Evolutionary conservation across 2,329 filamentous ascomycete genomes (phyloP), one percentile per base, ranked within the genome.

Genomic region (Sarocladiaceae sp.): DNA sequence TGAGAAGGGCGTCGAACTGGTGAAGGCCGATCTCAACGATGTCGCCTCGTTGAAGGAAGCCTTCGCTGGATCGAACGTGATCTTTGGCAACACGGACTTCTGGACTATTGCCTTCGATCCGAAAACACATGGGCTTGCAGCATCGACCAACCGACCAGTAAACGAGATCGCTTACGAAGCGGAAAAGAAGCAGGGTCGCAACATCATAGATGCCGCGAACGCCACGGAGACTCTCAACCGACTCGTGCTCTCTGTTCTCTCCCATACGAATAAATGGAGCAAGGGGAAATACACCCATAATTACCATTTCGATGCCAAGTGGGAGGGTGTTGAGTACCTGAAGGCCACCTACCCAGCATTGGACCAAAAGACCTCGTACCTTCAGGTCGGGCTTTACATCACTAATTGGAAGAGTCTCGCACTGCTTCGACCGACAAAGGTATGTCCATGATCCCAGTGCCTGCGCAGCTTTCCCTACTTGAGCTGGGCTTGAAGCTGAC

Each of bases 231-330:
- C 69, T 0, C 63, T 77, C 1, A 60, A 72, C 51, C 71, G 75
- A 54, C 76, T 69, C 56, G 63, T 76, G 51, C 76, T 72, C 71
- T 73, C 68, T 7, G 76, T 73, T 0, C 62, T 73, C 4, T 73
- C 73, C 1, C 65, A 67, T 31, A 59, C 64, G 4, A 58, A 56
- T 29, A 57, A 53, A 12, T 60, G 68, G 15, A 64, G 64, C 4
- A 53, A 55, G 1, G 71, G 71, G 1, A 65, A 66, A 46, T 53
- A 60, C 2, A 31, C 59, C 3, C n/a, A n/a, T n/a, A 63, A 72
- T 0, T 68, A 71, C 1, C 71, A 77, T 53, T 72, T 72, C 54
- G 70, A 70, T n/a, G 66, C 61, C 54, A 76, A 76, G 57, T 66
- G 66, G 22, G 59, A 60, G 1, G 63, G 73, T 5, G 71, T 75